Conservation (phyloP, 306 rosid genomes). For the Cucumis sativus region DNA sequence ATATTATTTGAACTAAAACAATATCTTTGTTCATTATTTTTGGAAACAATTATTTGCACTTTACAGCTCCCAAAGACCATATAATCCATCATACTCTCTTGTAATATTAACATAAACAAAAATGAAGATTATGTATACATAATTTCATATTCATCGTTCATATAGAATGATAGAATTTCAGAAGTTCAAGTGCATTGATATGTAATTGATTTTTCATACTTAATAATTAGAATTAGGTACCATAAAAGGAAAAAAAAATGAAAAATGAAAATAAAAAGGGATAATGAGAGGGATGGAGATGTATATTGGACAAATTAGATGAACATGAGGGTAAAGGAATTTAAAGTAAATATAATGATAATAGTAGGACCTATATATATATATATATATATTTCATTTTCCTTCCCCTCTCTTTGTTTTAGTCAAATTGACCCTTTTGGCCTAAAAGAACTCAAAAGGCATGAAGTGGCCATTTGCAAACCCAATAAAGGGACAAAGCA, state of each 20-base stretch:
- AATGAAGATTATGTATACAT: background rate
- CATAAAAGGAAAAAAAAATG: no score
- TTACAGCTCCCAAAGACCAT: background rate
- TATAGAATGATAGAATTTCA: no score
- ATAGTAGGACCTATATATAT: background rate
- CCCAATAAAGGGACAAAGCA: slow-evolving; percentile 2
- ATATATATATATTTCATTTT: background rate
- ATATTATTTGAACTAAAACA: background rate
- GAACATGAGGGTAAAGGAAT: slow-evolving; percentile 2
- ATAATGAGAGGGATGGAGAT: background rate
- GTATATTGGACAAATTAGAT: slow-evolving; percentile 4
- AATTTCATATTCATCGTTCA: no score
- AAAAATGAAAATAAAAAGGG: no score
- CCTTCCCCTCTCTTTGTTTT: background rate
- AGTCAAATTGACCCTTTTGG: slow-evolving; percentile 6
- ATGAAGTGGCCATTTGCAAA: slow-evolving; percentile 9
- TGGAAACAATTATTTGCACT: background rate
- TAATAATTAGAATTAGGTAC: no score
- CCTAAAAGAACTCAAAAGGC: slow-evolving; percentile 11
- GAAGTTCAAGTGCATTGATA: no score
- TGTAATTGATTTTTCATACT: no score
- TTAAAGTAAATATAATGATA: background rate
- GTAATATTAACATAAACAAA: background rate
- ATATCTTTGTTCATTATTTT: background rate
- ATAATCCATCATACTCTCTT: background rate